Percentiles rank a stretch among this genome's conserved stretches.
phyloP scores from a whole-genome alignment of 257 asterid species.

The Eustoma russellianum region DNA sequence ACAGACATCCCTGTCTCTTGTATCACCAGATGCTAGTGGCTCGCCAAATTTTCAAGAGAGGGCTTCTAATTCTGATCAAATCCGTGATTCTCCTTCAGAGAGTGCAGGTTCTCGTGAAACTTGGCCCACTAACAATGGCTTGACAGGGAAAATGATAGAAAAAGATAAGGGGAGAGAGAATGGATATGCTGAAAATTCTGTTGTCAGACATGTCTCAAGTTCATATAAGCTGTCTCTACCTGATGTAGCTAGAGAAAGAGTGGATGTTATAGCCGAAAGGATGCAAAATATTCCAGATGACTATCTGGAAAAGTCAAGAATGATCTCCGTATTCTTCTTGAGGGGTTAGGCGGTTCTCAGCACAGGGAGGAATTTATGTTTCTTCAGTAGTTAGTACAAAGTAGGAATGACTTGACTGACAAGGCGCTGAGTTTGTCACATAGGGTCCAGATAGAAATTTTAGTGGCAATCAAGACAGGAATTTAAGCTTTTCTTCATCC shows the following conservation, averaged over 20 bases:
- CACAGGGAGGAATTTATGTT: constrained; percentile 76
- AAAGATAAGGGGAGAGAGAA: constrained; percentile 66
- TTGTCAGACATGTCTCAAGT: constrained; percentile 48
- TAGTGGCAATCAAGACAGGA: constrained; percentile 82
- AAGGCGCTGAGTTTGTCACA: constrained; percentile 52
- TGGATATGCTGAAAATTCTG: constrained; percentile 69
- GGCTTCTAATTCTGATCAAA: constrained; percentile 71
- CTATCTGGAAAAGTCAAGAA: constrained; percentile 63
- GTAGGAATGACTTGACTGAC: constrained; percentile 74
- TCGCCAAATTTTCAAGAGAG: constrained; percentile 77
- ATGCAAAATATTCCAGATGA: constrained; percentile 83
- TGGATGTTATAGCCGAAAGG: constrained; percentile 63
- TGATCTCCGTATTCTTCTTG: constrained; percentile 74
- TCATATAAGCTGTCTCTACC: constrained; percentile 66
- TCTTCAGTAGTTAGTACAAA: constrained; percentile 77
- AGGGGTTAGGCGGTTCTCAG: constrained; percentile 78
- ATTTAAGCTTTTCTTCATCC: constrained; percentile 94
- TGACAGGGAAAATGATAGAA: constrained; percentile 45
- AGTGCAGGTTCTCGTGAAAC: constrained; percentile 96
- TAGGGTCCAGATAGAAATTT: constrained; percentile 79
- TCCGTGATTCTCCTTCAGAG: constrained; percentile 80
- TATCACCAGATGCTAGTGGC: constrained; percentile 68
- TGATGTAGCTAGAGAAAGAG: constrained; percentile 76
- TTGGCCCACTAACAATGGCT: constrained; percentile 79
- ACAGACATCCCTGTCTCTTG: constrained; percentile 70